phyloP scores from a whole-genome alignment of 2,329 filamentous ascomycete species.

The Dactylellina haptotyla region DNA sequence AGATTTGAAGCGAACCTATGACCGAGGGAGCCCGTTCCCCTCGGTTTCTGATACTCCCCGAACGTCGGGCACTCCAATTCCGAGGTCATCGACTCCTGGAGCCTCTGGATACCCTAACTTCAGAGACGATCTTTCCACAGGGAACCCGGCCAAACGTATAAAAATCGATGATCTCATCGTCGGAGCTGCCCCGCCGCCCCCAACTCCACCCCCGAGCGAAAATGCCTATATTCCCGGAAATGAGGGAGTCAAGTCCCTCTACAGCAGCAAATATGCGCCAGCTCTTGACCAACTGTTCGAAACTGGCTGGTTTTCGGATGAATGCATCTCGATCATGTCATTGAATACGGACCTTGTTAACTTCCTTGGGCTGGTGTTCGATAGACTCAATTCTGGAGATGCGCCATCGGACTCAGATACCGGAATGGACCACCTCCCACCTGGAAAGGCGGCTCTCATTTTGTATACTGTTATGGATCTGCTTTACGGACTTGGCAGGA shows the following conservation, averaged over 20 bases:
- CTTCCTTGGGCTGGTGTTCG: constrained; percentile 56
- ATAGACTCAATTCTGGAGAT: constrained; percentile 56
- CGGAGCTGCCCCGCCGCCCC: constrained; percentile 70
- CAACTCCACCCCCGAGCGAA: constrained; percentile 66
- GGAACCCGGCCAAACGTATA: constrained; percentile 70
- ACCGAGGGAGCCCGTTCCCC: constrained; percentile 60
- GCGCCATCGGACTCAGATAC: constrained; percentile 55
- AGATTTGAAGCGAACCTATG: constrained; percentile 59
- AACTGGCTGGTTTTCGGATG: constrained; percentile 79
- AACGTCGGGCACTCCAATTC: constrained; percentile 64
- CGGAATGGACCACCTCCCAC: constrained; percentile 54
- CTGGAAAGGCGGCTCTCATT: constrained; percentile 56
- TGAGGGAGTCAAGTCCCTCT: constrained; percentile 76
- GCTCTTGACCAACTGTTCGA: constrained; percentile 82
- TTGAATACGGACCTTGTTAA: constrained; percentile 61
- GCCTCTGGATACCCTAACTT: constrained; percentile 55
- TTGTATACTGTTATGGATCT: constrained; percentile 57
- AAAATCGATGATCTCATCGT: constrained; percentile 78
- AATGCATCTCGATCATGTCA: constrained; percentile 65
- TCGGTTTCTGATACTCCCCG: constrained; percentile 63
- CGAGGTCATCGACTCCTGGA: constrained; percentile 57
- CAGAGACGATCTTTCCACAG: constrained; percentile 52
- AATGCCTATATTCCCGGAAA: constrained; percentile 64
- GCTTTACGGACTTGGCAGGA: constrained; percentile 63
- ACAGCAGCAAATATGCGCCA: constrained; percentile 78